Evolutionary conservation across 768 basidiomycete genomes (phyloP), one percentile per base, ranked within the genome.

Genomic region (Leucocoprinus leucothites): DNA sequence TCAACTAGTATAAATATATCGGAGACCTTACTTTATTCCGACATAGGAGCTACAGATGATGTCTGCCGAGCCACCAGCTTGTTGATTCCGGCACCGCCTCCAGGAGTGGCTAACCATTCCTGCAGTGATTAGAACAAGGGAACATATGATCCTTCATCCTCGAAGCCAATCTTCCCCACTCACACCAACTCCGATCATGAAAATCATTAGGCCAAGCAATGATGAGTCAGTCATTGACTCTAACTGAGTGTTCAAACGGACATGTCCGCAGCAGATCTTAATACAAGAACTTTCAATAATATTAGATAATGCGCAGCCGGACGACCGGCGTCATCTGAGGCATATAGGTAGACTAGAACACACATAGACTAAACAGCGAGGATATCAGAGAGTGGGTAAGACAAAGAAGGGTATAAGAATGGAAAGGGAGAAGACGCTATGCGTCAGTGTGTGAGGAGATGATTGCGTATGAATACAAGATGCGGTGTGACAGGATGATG

Each of bases 381-480:
- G 14, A 19, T 51, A 49, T 16, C 31, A 38, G 38, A n/a, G 38
- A 38, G 9, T 13, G 13, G 14, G 19, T 9, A 25, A 40, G 24
- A 21, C 8, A 35, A 35, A 34, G 31, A 44, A 8, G 51, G 28
- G 26, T 26, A 34, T 9, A 47, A 35, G 19, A 41, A 35, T 28
- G 43, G 41, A 44, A 26, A 43, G 40, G 18, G 16, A 31, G 35
- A 22, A 53, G 51, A 42, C 41, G 50, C 51, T 52, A 52, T 48
- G 46, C 45, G 52, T 40, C 38, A 48, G 51, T 31, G 57, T 31
- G 35, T 38, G 45, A 44, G 40, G 35, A 51, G 46, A 26, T 42
- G 19, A 48, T 61, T 57, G 61, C 51, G 44, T 67, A 65, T 63
- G 61, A 62, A 58, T 67, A 67, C 66, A 67, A 48, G 53, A 48